phyloP scores from a whole-genome alignment of 257 asterid genomes.

The Salvia miltiorrhiza region DNA sequence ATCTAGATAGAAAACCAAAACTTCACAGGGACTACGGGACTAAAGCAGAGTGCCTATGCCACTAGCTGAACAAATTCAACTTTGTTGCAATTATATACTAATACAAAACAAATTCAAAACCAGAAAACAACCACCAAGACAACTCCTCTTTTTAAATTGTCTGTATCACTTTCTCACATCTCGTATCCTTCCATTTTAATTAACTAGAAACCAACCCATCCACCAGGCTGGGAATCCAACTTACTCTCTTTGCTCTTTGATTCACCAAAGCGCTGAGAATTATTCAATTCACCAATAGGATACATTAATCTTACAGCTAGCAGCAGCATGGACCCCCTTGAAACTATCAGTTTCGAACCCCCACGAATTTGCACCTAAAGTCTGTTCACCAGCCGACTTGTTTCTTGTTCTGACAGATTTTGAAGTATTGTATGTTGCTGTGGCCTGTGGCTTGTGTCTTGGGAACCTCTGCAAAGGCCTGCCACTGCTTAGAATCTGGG shows the following conservation, averaged over 20 bases:
- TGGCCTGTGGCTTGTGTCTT: constrained; percentile 41
- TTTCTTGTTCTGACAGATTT: constrained; percentile 75
- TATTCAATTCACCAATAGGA: constrained; percentile 32
- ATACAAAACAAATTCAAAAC: constrained; percentile 35
- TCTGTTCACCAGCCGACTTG: constrained; percentile 37
- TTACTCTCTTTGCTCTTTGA: constrained; percentile 46
- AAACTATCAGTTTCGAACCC: constrained; percentile 83
- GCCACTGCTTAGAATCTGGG: constrained; percentile 73
- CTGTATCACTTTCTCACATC: background rate
- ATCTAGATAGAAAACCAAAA: background rate
- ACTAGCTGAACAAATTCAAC: background rate
- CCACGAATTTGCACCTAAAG: constrained; percentile 46
- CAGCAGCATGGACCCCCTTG: constrained; percentile 56
- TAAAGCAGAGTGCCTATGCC: background rate
- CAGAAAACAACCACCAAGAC: constrained; percentile 9
- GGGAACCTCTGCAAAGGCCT: constrained; percentile 70
- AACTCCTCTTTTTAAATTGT: background rate
- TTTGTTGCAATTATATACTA: background rate
- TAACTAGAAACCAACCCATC: constrained; percentile 90
- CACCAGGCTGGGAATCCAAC: constrained; percentile 77
- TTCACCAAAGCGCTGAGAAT: constrained; percentile 53
- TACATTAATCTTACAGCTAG: constrained; percentile 41
- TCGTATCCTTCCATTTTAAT: background rate
- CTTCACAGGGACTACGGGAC: background rate
- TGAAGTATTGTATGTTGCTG: constrained; percentile 33